Evolutionary conservation across 768 basidiomycete genomes (phyloP).

Genomic region (Agrocybe pediades): DNA sequence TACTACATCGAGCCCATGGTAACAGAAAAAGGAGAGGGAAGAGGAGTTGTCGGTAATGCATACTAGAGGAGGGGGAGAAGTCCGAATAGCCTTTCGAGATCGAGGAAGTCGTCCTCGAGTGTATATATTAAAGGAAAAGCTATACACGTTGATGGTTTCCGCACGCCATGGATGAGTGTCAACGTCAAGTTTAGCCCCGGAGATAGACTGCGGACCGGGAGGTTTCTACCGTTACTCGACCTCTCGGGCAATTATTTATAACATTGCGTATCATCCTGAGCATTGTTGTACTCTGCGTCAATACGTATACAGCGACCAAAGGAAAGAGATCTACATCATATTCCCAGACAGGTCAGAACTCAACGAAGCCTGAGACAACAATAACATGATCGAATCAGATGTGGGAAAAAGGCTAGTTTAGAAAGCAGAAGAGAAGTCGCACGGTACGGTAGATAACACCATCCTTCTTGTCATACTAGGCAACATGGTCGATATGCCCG

Average conservation of each 20-base stretch:
- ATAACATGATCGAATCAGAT: too few species aligned
- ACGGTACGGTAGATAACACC: background rate
- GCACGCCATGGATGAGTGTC: background rate
- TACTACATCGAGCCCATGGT: background rate
- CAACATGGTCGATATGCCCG: slow-evolving; percentile 23
- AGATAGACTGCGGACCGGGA: background rate
- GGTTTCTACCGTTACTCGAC: background rate
- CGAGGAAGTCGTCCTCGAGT: background rate
- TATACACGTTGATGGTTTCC: background rate
- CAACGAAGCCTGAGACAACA: slow-evolving; percentile 1
- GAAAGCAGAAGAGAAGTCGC: slow-evolving; percentile 13
- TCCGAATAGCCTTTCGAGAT: background rate
- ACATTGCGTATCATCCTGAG: background rate
- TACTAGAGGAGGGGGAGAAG: background rate
- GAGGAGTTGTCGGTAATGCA: background rate
- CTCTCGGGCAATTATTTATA: background rate
- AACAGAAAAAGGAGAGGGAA: background rate
- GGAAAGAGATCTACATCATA: too few species aligned
- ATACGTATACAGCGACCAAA: too few species aligned
- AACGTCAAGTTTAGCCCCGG: background rate
- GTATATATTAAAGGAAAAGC: background rate
- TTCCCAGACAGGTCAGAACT: too few species aligned
- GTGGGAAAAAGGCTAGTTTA: too few species aligned
- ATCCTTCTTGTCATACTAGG: slow-evolving; percentile 10
- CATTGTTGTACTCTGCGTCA: too few species aligned